A percentile compares a stretch with the other conserved stretches of the same genome.
Evolutionary conservation across 345 rosid genomes (phyloP).

Genomic region (Dipteronia dyeriana): DNA sequence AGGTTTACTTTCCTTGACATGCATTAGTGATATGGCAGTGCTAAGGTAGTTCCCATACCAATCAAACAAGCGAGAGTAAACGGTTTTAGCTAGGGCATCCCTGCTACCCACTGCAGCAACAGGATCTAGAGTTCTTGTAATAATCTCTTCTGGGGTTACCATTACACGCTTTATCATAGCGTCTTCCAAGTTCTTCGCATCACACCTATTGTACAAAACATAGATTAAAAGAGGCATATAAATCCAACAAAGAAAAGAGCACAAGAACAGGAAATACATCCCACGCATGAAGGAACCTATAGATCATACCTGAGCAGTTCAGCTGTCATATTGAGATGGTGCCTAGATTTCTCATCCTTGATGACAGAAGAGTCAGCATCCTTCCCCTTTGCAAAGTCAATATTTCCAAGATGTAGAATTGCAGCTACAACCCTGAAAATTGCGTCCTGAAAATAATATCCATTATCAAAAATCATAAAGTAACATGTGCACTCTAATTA

Average conservation of each 20-base stretch:
- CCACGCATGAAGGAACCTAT: slow-evolving; percentile 14
- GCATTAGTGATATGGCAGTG: slow-evolving; percentile 1
- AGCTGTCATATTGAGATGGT: slow-evolving; percentile 78
- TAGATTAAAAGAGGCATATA: slow-evolving; percentile 15
- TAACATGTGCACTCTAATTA: slow-evolving; percentile 17
- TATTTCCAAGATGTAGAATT: slow-evolving; percentile 89
- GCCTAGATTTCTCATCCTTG: slow-evolving; percentile 88
- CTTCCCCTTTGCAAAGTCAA: slow-evolving; percentile 87
- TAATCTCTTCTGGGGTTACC: slow-evolving; percentile 99
- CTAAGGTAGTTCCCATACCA: slow-evolving; percentile 56
- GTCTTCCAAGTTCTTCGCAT: slow-evolving; percentile 89
- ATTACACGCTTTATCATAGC: slow-evolving; percentile 97
- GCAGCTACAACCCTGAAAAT: slow-evolving; percentile 98
- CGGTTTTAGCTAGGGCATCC: slow-evolving; percentile 96
- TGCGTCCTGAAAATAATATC: slow-evolving; percentile 66
- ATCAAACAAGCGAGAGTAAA: slow-evolving; percentile 96
- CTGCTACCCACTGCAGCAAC: slow-evolving; percentile 80
- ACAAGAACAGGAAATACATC: slow-evolving; percentile 22
- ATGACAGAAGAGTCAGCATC: slow-evolving; percentile 90
- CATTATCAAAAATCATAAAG: slow-evolving; percentile 24
- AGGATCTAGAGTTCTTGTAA: slow-evolving; percentile 96
- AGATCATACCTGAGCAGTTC: slow-evolving; percentile 81
- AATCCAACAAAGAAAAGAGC: slow-evolving; percentile 23
- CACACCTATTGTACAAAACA: slow-evolving; percentile 54
- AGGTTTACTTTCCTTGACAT: neutral